phyloP scores from a whole-genome alignment of 2,329 filamentous ascomycete genomes.

The Decorospora gaudefroyi region DNA sequence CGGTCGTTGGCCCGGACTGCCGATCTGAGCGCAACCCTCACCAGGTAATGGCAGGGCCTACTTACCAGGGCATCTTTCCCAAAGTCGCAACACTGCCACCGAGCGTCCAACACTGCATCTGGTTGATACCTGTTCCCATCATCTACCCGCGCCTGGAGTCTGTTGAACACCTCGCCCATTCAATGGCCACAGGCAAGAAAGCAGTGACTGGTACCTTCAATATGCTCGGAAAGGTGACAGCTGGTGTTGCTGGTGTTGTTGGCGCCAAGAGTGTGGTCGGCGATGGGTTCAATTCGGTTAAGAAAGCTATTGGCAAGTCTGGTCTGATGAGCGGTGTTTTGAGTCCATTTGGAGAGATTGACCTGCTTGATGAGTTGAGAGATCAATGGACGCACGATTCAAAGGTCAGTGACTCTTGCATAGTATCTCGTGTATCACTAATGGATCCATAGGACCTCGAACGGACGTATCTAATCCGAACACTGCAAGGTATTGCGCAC shows the following conservation, averaged over 20 bases:
- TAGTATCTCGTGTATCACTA: slow-evolving; percentile 1
- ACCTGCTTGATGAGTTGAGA: slow-evolving; percentile 88
- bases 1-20: slow-evolving; percentile 87
- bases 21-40: slow-evolving; percentile 87
- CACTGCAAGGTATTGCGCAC: slow-evolving; percentile 90
- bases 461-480: slow-evolving; percentile 93
- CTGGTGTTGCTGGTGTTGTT: slow-evolving; percentile 91
- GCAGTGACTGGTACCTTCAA: slow-evolving; percentile 97
- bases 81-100: slow-evolving; percentile 89
- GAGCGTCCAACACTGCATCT: slow-evolving; percentile 93
- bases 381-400: slow-evolving; percentile 99
- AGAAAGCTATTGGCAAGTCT: slow-evolving; percentile 93
- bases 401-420: slow-evolving; percentile 62
- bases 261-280: slow-evolving; percentile 92
- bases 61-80: slow-evolving; percentile 95
- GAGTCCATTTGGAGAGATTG: slow-evolving; percentile 94
- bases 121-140: slow-evolving; percentile 91
- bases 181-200: slow-evolving; percentile 92
- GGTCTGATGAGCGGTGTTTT: slow-evolving; percentile 95
- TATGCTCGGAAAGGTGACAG: slow-evolving; percentile 90
- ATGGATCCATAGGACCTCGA: slow-evolving; percentile 72
- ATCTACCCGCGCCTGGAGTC: slow-evolving; percentile 90
- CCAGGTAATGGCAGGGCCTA: slow-evolving; percentile 92
- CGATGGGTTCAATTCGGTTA: slow-evolving; percentile 90
- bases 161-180: slow-evolving; percentile 87